Evolutionary conservation across 306 rosid genomes (phyloP).

Genomic region (Trichosanthes cucumerina): DNA sequence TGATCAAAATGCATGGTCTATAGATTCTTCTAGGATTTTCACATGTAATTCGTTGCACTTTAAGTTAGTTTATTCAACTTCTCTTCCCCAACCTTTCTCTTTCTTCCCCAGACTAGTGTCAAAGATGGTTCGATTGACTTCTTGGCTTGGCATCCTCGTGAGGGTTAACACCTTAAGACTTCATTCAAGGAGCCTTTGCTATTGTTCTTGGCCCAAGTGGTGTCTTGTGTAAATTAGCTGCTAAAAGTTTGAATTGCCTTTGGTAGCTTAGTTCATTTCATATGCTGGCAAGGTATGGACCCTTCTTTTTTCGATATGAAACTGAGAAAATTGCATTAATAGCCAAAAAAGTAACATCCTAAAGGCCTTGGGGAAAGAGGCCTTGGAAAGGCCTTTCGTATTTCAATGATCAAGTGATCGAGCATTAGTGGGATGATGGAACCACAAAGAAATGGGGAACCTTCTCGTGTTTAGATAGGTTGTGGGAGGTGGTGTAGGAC

Average conservation of each 20-base stretch:
- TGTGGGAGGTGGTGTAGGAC: neutral
- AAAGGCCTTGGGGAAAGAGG: no score
- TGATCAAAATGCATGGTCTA: neutral
- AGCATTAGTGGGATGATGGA: neutral
- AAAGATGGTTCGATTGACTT: no score
- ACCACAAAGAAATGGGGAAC: neutral
- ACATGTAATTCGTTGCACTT: neutral
- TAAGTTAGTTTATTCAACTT: neutral
- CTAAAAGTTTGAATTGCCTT: neutral
- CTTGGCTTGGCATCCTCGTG: neutral
- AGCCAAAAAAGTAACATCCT: no score
- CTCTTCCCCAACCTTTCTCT: neutral
- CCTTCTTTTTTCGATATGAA: no score
- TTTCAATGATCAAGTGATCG: no score
- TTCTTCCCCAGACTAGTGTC: neutral
- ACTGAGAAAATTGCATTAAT: no score
- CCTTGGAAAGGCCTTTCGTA: no score
- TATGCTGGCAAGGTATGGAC: no score
- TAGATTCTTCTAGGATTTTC: neutral
- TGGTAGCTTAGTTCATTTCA: neutral
- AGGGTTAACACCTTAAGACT: neutral
- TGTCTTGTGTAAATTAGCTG: no score
- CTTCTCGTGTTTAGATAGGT: neutral
- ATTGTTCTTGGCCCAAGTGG: neutral
- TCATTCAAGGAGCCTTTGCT: neutral